Percentiles rank a stretch among this genome's conserved stretches.
Evolutionary conservation across 2,329 filamentous ascomycete genomes (phyloP).

Genomic region (Huntiella bhutanensis): DNA sequence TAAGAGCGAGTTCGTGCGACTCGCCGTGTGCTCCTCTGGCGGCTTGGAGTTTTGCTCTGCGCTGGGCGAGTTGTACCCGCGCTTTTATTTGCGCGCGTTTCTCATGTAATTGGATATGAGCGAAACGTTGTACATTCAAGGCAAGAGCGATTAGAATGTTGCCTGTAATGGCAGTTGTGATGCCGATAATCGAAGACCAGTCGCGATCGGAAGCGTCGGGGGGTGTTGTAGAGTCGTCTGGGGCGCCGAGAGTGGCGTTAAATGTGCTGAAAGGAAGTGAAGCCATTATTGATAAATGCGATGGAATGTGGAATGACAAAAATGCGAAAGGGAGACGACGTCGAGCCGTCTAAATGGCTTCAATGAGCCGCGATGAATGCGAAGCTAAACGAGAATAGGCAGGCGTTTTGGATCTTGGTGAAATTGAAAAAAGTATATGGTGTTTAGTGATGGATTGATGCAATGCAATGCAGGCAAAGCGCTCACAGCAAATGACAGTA

Average conservation of each 20-base stretch:
- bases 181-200: constrained; percentile 92
- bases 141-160: constrained; percentile 91
- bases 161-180: constrained; percentile 76
- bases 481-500: too few species aligned
- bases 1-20: constrained; percentile 1
- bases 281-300: background rate
- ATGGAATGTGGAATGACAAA: background rate
- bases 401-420: too few species aligned
- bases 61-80: constrained; percentile 34
- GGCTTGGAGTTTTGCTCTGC: constrained; percentile 17
- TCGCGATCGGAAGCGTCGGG: constrained; percentile 27
- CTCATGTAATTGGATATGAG: constrained; percentile 66
- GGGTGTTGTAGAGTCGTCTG: constrained; percentile 1
- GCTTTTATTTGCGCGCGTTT: constrained; percentile 42
- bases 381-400: too few species aligned
- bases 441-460: too few species aligned
- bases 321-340: too few species aligned
- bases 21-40: background rate
- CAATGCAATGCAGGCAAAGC: too few species aligned
- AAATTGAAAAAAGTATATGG: too few species aligned
- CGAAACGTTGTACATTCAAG: constrained; percentile 90
- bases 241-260: constrained; percentile 8
- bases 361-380: too few species aligned
- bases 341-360: too few species aligned
- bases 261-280: background rate